These are phyloP conservation scores for Daldinia decipiens DNA, from an alignment of 495 filamentous ascomycete genomes.

Conservation along the genomic window DNA sequence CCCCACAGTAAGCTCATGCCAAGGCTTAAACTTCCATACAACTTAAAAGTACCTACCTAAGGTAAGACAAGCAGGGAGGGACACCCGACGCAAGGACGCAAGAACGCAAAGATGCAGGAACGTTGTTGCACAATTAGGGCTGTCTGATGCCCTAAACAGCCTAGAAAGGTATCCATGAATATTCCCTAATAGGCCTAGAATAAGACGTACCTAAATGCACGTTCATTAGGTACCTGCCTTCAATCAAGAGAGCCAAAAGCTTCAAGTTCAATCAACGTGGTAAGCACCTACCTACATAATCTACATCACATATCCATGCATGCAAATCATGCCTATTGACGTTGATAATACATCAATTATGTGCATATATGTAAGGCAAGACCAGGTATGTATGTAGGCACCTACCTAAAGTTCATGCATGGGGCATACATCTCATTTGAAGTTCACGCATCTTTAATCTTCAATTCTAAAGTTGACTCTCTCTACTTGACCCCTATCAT, in stretches of 20 bases:
- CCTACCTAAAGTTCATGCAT: not conserved
- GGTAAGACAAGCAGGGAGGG: slow-evolving; percentile 17
- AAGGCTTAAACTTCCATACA: not conserved
- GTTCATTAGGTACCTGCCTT: not conserved
- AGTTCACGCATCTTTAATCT: not conserved
- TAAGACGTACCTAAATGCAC: not conserved
- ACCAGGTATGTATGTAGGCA: not conserved
- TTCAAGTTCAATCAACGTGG: not conserved
- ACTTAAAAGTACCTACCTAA: not conserved
- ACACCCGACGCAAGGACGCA: slow-evolving; percentile 12
- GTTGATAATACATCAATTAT: not conserved
- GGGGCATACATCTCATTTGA: not conserved
- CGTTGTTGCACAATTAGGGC: slow-evolving; percentile 33
- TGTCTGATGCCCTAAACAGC: slow-evolving; percentile 22
- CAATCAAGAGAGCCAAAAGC: not conserved
- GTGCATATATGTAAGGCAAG: slow-evolving; percentile 1
- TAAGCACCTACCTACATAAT: not conserved
- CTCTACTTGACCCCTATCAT: too few relatives aligned
- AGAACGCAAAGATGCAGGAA: slow-evolving; percentile 27
- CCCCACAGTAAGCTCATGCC: not conserved
- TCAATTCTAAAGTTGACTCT: too few relatives aligned
- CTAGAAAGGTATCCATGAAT: not conserved
- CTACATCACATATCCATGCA: slow-evolving; percentile 13
- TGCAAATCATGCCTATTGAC: slow-evolving; percentile 2
- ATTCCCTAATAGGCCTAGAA: slow-evolving; percentile 3